Conservation (phyloP, 331 rosid genomes). For the Cydonia oblonga region DNA sequence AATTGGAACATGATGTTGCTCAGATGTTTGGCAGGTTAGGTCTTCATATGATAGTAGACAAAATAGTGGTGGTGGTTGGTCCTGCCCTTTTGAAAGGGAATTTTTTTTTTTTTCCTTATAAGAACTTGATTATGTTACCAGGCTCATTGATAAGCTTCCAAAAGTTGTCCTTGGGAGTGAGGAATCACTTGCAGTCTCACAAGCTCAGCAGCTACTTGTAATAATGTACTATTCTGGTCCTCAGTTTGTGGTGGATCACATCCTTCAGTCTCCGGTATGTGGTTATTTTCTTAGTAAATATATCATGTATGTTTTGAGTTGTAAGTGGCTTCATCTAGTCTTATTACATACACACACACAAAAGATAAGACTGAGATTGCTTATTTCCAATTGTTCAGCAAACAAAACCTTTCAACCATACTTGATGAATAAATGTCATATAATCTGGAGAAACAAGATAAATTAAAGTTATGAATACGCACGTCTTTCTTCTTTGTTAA, state of each 20-base stretch:
- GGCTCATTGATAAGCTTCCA: conserved; percentile 87
- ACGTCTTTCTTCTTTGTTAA: not conserved
- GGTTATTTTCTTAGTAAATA: conserved; percentile 7
- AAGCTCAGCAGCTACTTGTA: conserved; percentile 57
- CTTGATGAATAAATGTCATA: not conserved
- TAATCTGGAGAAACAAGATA: not conserved
- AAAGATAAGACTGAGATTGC: not conserved
- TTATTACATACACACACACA: too few relatives aligned
- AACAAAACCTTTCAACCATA: not conserved
- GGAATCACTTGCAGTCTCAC: conserved; percentile 57
- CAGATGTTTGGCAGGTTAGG: conserved; percentile 64
- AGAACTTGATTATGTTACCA: conserved; percentile 15
- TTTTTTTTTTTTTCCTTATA: not conserved
- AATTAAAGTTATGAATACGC: not conserved
- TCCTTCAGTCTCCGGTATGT: conserved; percentile 81
- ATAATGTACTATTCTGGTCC: conserved; percentile 87
- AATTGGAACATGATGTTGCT: conserved; percentile 40
- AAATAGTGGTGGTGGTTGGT: not conserved
- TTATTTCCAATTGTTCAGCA: not conserved
- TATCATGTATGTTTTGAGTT: not conserved
- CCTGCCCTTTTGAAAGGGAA: conserved; percentile 1
- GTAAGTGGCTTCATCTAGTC: not conserved
- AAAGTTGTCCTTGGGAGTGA: conserved; percentile 80
- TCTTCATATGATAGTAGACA: conserved; percentile 10
- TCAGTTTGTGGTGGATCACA: conserved; percentile 56